These are phyloP conservation scores for Botrytis elliptica DNA, from an alignment of 2,329 filamentous ascomycete species.

Conservation along the genomic window DNA sequence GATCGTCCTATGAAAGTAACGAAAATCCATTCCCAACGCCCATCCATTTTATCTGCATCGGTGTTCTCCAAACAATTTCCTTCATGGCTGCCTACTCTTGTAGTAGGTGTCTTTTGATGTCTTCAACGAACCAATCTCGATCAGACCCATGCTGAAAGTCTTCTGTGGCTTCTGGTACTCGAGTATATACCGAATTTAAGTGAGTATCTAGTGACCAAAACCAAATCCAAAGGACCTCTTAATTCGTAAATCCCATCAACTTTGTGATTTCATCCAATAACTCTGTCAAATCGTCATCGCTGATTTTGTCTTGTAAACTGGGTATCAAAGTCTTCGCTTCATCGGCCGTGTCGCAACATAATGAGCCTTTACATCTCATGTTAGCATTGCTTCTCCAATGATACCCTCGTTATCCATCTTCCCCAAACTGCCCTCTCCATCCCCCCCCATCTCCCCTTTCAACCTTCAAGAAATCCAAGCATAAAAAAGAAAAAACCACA, in stretches of 20 bases:
- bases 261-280: conserved; percentile 89
- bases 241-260: conserved; percentile 46
- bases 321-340: conserved; percentile 97
- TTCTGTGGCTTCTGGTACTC: not conserved
- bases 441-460: not conserved
- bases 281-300: conserved; percentile 82
- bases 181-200: not conserved
- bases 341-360: conserved; percentile 89
- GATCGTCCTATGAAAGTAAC: not conserved
- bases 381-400: conserved; percentile 4
- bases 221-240: not conserved
- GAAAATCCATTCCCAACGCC: not conserved
- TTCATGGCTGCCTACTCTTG: not conserved
- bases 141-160: too few relatives aligned
- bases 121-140: not conserved
- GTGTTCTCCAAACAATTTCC: not conserved
- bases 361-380: conserved; percentile 57
- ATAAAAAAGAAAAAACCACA: conserved; percentile 33
- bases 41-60: not conserved
- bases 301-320: conserved; percentile 83
- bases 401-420: not conserved
- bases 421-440: not conserved
- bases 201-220: not conserved
- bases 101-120: not conserved
- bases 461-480: conserved; percentile 3